These are phyloP conservation scores for Zoysia pacifica DNA, from an alignment of 176 grass and related monocot genomes.

Conservation along the genomic window DNA sequence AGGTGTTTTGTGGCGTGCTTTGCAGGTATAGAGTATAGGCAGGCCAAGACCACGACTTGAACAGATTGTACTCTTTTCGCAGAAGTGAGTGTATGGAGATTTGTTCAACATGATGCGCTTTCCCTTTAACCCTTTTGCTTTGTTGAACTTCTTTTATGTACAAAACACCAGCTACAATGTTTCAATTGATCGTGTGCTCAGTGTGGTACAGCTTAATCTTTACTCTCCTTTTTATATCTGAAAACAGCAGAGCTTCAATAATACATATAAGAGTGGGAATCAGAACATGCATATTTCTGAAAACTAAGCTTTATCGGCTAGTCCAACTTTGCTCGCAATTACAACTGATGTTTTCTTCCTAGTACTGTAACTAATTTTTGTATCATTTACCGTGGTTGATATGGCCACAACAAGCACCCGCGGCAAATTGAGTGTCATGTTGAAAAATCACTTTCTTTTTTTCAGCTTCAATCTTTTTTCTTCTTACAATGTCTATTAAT, in stretches of 20 bases:
- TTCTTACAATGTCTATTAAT: neutral
- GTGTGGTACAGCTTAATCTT: neutral
- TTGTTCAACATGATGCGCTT: constrained; percentile 6
- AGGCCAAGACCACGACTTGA: neutral
- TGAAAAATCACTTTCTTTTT: constrained; percentile 6
- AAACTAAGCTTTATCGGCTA: neutral
- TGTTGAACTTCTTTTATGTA: constrained; percentile 36
- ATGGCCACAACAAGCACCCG: neutral
- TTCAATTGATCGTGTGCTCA: neutral
- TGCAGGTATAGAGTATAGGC: neutral
- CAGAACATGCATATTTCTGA: neutral
- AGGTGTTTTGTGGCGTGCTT: constrained; percentile 1
- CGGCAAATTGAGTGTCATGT: neutral
- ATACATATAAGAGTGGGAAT: neutral
- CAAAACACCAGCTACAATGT: neutral
- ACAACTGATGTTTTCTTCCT: neutral
- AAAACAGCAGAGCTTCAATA: constrained; percentile 5
- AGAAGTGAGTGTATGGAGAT: constrained; percentile 25
- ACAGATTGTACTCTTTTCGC: constrained; percentile 30
- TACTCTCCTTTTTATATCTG: neutral
- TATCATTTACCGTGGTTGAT: neutral
- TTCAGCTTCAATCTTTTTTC: constrained; percentile 4
- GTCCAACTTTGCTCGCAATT: neutral
- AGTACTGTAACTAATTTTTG: neutral
- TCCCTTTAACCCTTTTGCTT: constrained; percentile 34